These are phyloP conservation scores for Centrapalus pauciflorus DNA, from an alignment of 129 eudicot genomes.

Conservation along the genomic window DNA sequence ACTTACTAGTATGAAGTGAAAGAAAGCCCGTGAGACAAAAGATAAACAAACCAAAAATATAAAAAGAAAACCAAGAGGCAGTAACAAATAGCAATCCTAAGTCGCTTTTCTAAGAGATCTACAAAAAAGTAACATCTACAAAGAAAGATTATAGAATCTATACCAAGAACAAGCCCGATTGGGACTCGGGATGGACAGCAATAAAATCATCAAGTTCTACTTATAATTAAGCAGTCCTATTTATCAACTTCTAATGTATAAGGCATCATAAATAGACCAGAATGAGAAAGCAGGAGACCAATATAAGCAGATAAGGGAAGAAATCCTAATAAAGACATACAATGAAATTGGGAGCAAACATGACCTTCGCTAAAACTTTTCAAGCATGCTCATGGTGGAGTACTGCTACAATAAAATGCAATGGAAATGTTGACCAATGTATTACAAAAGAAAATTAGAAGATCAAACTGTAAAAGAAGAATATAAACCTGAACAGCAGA, in stretches of 20 bases:
- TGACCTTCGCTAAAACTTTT: background rate
- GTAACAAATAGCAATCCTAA: background rate
- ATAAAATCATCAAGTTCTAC: background rate
- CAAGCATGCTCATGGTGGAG: background rate
- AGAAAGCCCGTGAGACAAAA: too few species aligned
- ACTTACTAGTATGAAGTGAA: too few species aligned
- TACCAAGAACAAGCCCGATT: background rate
- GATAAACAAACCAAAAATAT: too few species aligned
- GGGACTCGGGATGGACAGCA: background rate
- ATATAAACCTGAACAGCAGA: conserved; percentile 91
- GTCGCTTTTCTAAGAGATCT: background rate
- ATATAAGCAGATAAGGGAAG: background rate
- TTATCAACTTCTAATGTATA: background rate
- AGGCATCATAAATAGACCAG: background rate
- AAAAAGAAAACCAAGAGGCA: background rate
- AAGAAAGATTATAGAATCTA: background rate
- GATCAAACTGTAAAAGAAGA: conserved; percentile 5
- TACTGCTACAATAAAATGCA: background rate
- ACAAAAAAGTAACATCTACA: background rate
- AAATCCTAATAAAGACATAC: background rate
- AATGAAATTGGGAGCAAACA: background rate
- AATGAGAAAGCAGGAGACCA: background rate
- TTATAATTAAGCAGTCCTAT: background rate
- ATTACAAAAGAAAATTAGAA: background rate
- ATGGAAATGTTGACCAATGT: background rate